Base-by-base conservation (phyloP, 169 alveolate species). In the Plasmodium cynomolgi region DNA sequence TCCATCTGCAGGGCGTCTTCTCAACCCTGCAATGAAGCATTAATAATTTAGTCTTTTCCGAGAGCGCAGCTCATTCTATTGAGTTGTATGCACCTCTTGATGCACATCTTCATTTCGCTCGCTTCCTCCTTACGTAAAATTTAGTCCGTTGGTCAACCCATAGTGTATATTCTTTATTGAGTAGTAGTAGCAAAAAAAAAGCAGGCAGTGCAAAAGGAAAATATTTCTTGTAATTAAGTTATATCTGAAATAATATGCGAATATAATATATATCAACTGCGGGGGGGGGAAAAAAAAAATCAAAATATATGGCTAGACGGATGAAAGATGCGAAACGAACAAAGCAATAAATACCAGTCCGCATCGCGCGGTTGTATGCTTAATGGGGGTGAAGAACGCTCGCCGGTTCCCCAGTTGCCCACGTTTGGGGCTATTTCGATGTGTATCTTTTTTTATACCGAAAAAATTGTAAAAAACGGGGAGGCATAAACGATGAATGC, bases 401-500 rank as follows among this genome's bases (percentile, higher is more conserved):
- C 77, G 77, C 4, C n/a, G 15, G n/a, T 68, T 68, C 37, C 37
- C 37, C 77, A 68, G 1, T 68, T 68, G 1, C 39, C n/a, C n/a
- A 26, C 71, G 29, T 80, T 20, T 44, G 31, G 17, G 77, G 34
- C 20, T 73, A 47, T 37, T 31, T 79, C n/a, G 47, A 86, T 73
- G 54, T 84, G 81, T 79, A 13, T 79, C 37, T 79, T 56, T 86
- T 77, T 85, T 84, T 26, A 75, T 85, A 88, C 94, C 83, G 94
- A 88, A 88, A 88, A 88, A 88, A 88, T 88, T 75, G 90, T 88
- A 79, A 88, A 88, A 62, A 88, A 88, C 29, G 94, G 41, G 34
- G 82, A 73, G 81, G 94, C 94, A 88, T 88, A 88, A 23, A 79
- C 47, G 50, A 88, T 88, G 83, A 88, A 88, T 20, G 73, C n/a